phyloP scores from a whole-genome alignment of 306 rosid species.

The Ammopiptanthus mongolicus region DNA sequence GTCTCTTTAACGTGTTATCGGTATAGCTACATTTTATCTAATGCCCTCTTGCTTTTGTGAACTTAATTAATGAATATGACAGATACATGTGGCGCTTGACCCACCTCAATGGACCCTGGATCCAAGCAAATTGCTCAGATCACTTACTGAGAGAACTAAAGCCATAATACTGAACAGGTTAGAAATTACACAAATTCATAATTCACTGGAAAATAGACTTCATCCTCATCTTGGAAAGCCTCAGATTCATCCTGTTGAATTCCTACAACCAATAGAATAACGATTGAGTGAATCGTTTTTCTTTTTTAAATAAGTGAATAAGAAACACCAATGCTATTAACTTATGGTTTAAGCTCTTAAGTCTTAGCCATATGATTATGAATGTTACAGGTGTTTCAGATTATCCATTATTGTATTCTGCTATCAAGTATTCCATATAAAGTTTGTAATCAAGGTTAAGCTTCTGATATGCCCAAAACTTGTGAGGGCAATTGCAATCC shows the following conservation, averaged over 20 bases:
- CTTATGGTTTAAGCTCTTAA: not conserved
- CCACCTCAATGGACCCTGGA: slow-evolving; percentile 82
- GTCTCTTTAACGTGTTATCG: slow-evolving; percentile 2
- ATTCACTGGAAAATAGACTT: not conserved
- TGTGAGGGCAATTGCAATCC: not conserved
- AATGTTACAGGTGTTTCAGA: not conserved
- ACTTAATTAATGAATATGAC: slow-evolving; percentile 20
- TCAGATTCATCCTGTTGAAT: not conserved
- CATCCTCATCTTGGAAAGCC: not conserved
- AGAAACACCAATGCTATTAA: not conserved
- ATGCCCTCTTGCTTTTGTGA: slow-evolving; percentile 2
- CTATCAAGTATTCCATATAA: not conserved
- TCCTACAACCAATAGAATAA: slow-evolving; percentile 3
- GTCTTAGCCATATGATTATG: not conserved
- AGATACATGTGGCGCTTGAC: slow-evolving; percentile 70
- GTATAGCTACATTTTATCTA: not conserved
- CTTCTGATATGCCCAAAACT: not conserved
- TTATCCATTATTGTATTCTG: slow-evolving; percentile 4
- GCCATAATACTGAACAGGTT: slow-evolving; percentile 79
- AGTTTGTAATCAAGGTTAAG: not conserved
- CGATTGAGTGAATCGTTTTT: not conserved
- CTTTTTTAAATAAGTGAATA: not conserved
- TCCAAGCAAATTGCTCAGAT: slow-evolving; percentile 46
- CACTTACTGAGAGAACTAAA: slow-evolving; percentile 68
- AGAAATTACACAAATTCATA: slow-evolving; percentile 12